These are phyloP conservation scores for Hymenoscyphus albidus DNA, from an alignment of 2,329 filamentous ascomycete genomes.

Conservation along the genomic window DNA sequence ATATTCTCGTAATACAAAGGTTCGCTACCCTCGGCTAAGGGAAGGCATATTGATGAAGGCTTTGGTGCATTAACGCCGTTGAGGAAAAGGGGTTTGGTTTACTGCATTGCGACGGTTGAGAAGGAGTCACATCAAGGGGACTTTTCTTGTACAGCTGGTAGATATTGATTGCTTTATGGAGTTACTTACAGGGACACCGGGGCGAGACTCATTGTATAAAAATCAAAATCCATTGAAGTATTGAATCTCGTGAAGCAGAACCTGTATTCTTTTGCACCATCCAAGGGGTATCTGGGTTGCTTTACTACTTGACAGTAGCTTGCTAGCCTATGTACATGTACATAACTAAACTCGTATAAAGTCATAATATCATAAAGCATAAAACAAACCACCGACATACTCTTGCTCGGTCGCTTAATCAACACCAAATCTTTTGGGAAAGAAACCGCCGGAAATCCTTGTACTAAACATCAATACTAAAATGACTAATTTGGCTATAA, in stretches of 20 bases:
- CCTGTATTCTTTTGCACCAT: neutral
- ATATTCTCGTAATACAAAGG: neutral
- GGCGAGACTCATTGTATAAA: neutral
- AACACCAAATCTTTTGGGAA: neutral
- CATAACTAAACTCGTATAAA: conserved; percentile 13
- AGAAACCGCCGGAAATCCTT: neutral
- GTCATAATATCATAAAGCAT: conserved; percentile 23
- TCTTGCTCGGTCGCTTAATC: neutral
- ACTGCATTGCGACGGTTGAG: neutral
- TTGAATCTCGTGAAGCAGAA: neutral
- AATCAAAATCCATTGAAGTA: neutral
- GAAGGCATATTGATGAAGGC: neutral
- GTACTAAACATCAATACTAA: conserved; percentile 61
- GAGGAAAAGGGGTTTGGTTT: neutral
- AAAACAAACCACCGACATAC: neutral
- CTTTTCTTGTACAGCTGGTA: neutral
- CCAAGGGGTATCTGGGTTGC: neutral
- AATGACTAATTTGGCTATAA: conserved; percentile 71
- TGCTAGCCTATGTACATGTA: neutral
- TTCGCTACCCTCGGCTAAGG: neutral
- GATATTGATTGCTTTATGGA: neutral
- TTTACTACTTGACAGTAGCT: neutral
- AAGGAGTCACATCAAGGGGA: neutral
- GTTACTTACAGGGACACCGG: neutral
- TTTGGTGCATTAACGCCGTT: no score